Evolutionary conservation across 1,284 basidiomycete genomes (phyloP), one percentile per base, ranked within the genome.

Genomic region (Papiliotrema flavescens): DNA sequence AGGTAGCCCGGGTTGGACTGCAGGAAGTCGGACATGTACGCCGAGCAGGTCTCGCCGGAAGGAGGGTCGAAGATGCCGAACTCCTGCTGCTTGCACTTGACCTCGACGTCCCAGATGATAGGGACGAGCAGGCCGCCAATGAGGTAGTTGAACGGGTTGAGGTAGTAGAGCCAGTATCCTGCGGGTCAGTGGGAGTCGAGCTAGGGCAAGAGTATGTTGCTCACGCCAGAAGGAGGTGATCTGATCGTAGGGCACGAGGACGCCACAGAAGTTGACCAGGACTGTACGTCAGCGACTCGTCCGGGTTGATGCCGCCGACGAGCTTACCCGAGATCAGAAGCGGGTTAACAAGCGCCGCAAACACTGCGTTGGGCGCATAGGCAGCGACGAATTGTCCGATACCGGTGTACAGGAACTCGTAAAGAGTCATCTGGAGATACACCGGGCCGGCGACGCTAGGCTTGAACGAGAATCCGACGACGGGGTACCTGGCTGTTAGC

Each of bases 371-470:
- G 26, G 69, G 69, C 3, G 67, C 67, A 49, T 68, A 67, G 2
- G 67, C 69, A 23, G 67, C 67, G 88, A 56, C 23, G 34, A 64
- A n/a, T 14, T 54, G 59, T 37, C 67, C 71, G 42, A 74, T 72
- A 28, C 69, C 70, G 2, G 71, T 75, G 58, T 76, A 76, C 15
- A 75, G 57, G 62, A 75, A 68, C 59, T 76, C 73, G 66, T 75
- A 75, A 3, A 75, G 55, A 2, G 69, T 65, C 65, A 76, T 70
- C 51, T 71, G 65, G 40, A 74, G 64, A 62, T 70, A 76, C 14
- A 74, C 71, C 5, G 70, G 69, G 20, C 69, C 72, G 4, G 65
- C 70, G 11, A 65, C 59, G 24, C 55, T 48, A 0, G 68, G 60
- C 2, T 51, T 35, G 59, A 63, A 68, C 48, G 57, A 60, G 56